Base-by-base conservation (phyloP, 176 grass and related monocot genomes). In the Eleusine indica region DNA sequence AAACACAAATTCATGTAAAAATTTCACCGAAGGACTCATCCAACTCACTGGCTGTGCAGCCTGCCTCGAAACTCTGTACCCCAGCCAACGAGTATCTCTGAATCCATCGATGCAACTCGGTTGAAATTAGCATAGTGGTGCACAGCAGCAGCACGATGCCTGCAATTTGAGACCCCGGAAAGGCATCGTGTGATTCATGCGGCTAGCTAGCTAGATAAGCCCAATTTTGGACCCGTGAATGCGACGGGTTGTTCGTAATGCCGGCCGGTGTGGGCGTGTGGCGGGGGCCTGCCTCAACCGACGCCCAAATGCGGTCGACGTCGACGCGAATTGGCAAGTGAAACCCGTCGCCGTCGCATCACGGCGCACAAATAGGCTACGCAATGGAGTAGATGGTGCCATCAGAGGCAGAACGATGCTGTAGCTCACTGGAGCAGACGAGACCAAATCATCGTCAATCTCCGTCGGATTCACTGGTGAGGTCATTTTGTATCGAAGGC, bases 321-420 rank as follows among this genome's bases (percentile, higher is more conserved):
- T 52, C 68, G 84, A 9, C 53, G 29, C 30, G 46, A 76, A 22
- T 18, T 7, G 0, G 57, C 0, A 29, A 76, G 14, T 76, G 83
- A 73, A 37, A 25, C 17, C 38, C 40, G 69, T 73, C 69, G 60
- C 38, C 40, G 69, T 73, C 69, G 60, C 69, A 46, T 86, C 84
- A 67, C 47, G 35, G 8, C 15, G 69, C 84, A 80, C 69, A 11
- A 57, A 68, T 37, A 79, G 66, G 77, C 42, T 47, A 10, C 5
- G 48, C 67, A 11, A 4, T 1, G 7, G 41, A 38, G 18, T 19
- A 56, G 35, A 29, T 58, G 15, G 16, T 57, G 65, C 73, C 35
- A 52, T 40, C 29, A 38, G 3, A 37, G 18, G 19, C 81, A 29
- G 18, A 71, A 71, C 47, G 52, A 40, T 43, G 57, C 10, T 69